phyloP scores from a whole-genome alignment of 257 asterid genomes.

The Paulownia fortunei region DNA sequence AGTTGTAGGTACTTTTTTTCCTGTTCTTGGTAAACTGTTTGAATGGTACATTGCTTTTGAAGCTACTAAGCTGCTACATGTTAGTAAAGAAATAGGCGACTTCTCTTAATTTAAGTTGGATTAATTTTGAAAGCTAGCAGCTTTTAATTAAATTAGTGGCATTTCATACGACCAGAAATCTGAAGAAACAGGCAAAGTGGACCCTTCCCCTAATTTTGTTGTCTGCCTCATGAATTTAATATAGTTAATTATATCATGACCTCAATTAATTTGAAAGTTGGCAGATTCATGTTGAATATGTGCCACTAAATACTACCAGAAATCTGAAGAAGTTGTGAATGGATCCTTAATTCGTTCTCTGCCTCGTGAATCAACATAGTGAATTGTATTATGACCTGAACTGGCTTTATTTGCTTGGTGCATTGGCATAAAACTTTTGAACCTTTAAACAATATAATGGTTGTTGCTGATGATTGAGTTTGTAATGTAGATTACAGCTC shows the following conservation, averaged over 20 bases:
- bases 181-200: neutral
- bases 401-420: neutral
- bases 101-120: neutral
- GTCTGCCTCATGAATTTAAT: neutral
- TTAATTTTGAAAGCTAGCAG: neutral
- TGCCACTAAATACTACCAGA: neutral
- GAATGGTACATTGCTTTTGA: neutral
- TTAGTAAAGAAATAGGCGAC: neutral
- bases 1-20: neutral
- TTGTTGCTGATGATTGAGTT: neutral
- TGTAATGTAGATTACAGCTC: neutral
- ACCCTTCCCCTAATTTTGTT: neutral
- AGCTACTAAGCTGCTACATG: neutral
- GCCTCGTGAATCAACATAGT: neutral
- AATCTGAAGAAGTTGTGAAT: neutral
- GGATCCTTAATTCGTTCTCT: neutral
- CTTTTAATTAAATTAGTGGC: neutral
- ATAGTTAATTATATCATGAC: neutral
- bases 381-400: neutral
- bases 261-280: neutral
- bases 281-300: neutral
- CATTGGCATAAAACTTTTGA: neutral
- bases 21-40: neutral
- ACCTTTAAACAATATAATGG: neutral
- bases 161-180: neutral